Evolutionary conservation across 1,284 basidiomycete genomes (phyloP).

Genomic region (Ustilago curta): DNA sequence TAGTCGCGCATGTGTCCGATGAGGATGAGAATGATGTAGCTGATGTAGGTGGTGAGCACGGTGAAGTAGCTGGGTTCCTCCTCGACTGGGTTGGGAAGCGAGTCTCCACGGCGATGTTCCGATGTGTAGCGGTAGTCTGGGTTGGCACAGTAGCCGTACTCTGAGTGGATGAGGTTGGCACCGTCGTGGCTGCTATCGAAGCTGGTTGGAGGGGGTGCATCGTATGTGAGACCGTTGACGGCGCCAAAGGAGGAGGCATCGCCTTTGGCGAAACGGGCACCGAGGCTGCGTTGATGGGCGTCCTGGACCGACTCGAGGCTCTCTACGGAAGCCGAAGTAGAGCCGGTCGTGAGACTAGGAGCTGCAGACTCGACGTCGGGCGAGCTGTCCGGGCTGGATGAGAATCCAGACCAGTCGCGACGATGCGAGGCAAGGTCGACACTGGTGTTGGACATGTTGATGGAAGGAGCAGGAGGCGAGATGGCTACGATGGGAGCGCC

Average conservation of each 20-base stretch:
- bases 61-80: conserved; percentile 86
- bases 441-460: conserved; percentile 24
- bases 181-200: conserved; percentile 51
- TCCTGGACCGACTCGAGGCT: conserved; percentile 55
- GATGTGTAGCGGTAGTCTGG: conserved; percentile 78
- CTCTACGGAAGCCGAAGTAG: conserved; percentile 60
- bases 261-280: conserved; percentile 26
- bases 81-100: conserved; percentile 71
- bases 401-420: conserved; percentile 23
- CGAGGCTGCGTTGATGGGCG: conserved; percentile 43
- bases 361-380: conserved; percentile 49
- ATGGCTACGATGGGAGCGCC: conserved; percentile 51
- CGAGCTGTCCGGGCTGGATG: conserved; percentile 38
- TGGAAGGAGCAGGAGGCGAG: conserved; percentile 26
- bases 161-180: conserved; percentile 74
- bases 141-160: conserved; percentile 86
- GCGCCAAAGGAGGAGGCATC: conserved; percentile 16
- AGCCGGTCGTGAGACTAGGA: conserved; percentile 63
- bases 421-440: conserved; percentile 18
- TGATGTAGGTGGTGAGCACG: conserved; percentile 87
- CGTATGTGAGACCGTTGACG: conserved; percentile 15
- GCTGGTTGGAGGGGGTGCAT: conserved; percentile 40
- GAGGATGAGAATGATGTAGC: conserved; percentile 73
- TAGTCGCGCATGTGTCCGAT: conserved; percentile 95
- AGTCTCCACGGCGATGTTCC: conserved; percentile 71